Evolutionary conservation across 225 moss, liverwort and hornwort genomes (phyloP).

Genomic region (Pseudoscleropodium purum): DNA sequence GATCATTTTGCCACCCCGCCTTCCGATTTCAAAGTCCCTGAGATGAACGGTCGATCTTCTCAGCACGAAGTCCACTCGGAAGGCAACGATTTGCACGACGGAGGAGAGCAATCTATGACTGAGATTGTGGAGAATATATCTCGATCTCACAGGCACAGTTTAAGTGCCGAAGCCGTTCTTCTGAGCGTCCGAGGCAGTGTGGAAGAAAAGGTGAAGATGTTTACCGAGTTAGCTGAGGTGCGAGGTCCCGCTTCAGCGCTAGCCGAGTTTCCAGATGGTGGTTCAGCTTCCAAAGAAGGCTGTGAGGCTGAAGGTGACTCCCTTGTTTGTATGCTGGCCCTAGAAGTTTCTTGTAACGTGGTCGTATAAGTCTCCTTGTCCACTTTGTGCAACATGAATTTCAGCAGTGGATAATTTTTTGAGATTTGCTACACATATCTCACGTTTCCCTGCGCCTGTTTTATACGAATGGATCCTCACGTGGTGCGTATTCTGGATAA

Average conservation of each 20-base stretch:
- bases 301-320: background rate
- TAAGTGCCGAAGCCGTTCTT: conserved; percentile 26
- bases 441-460: too few relatives aligned
- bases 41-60: background rate
- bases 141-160: conserved; percentile 22
- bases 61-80: background rate
- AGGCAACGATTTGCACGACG: conserved; percentile 3
- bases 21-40: background rate
- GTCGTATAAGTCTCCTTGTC: too few relatives aligned
- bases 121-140: conserved; percentile 15
- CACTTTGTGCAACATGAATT: background rate
- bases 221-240: conserved; percentile 21
- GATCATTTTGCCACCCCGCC: background rate
- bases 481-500: background rate
- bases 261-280: background rate
- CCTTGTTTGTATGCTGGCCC: background rate
- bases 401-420: too few relatives aligned
- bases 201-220: conserved; percentile 34
- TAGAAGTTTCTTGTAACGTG: too few relatives aligned
- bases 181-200: conserved; percentile 25
- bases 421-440: background rate
- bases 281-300: background rate
- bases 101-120: background rate
- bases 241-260: background rate
- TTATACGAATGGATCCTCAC: background rate